Evolutionary conservation across 2,329 filamentous ascomycete genomes (phyloP), one percentile per base, ranked within the genome.

Genomic region (Dendrostoma leiphaemia): DNA sequence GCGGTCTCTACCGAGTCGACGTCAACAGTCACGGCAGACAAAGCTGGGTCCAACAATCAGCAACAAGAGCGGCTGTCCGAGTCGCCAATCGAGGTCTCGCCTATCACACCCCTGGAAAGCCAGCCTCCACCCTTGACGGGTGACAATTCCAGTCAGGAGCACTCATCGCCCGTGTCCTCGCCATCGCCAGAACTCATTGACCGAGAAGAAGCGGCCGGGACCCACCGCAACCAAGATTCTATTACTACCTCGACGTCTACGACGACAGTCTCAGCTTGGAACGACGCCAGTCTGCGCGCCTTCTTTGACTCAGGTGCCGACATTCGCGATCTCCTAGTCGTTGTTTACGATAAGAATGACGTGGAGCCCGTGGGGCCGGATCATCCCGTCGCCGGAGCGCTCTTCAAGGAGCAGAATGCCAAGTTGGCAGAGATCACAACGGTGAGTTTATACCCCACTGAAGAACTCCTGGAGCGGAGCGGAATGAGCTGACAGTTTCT

Each of bases 221-320:
- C 60, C 12, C 70, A 76, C 62, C 64, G 70, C 58, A 65, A 76
- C 29, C 73, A 73, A 64, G 77, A 77, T 51, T 78, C 77, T 6
- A 73, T 74, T 48, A 75, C 79, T 17, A 79, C 81, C 32, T 80
- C 82, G 21, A 79, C 77, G 4, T 79, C 82, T 26, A 79, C 81
- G 23, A 76, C 80, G 15, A 76, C 77, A 15, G 79, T 81, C 19
- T 80, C 86, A 24, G 83, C 85, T 0, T 99, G 94, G 94, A 93
- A 91, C 59, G 93, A 97, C 69, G 80, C 85, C 53, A 90, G 85
- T 63, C 81, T 99, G 26, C 85, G 91, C 56, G 87, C 89, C 13
- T 99, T 97, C 72, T 88, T 97, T 64, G 93, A 97, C 61, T 91
- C 94, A 62, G 85, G 90, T 57, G 86, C 86, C 31, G 91, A 96